phyloP scores from a whole-genome alignment of 441 rosid genomes.

The Euphorbia celastroides region DNA sequence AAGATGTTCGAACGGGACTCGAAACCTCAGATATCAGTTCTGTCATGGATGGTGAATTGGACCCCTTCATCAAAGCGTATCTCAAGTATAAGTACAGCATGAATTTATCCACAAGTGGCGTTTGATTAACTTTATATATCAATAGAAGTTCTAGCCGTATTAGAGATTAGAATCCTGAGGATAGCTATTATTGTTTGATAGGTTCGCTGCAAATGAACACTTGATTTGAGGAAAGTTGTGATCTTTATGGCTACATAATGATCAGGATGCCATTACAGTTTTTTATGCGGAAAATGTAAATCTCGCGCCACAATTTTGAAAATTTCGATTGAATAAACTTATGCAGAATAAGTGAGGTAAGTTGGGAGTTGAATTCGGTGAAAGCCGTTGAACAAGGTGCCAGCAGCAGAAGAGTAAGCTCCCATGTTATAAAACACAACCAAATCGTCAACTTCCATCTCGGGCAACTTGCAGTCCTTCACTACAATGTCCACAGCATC shows the following conservation, averaged over 20 bases:
- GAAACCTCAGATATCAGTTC: constrained; percentile 81
- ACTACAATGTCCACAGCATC: constrained; percentile 7
- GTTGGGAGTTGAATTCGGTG: background rate
- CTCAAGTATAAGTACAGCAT: constrained; percentile 66
- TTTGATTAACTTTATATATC: background rate
- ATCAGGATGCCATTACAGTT: too few relatives aligned
- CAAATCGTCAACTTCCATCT: constrained; percentile 14
- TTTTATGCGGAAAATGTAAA: background rate
- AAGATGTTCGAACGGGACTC: constrained; percentile 68
- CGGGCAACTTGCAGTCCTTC: constrained; percentile 12
- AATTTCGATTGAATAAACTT: too few relatives aligned
- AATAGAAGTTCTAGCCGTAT: background rate
- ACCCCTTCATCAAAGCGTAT: constrained; percentile 79
- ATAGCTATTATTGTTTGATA: too few relatives aligned
- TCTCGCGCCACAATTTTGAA: background rate
- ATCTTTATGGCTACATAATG: too few relatives aligned
- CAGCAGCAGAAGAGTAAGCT: constrained; percentile 7
- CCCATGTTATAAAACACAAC: constrained; percentile 18
- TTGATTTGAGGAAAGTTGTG: too few relatives aligned
- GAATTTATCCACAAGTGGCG: constrained; percentile 29
- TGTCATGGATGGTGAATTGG: constrained; percentile 95
- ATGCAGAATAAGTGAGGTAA: background rate
- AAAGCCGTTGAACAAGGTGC: background rate
- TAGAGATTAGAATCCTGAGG: background rate
- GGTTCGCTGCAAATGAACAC: too few relatives aligned